Evolutionary conservation across 1,284 basidiomycete genomes (phyloP), one percentile per base, ranked within the genome.

Genomic region (Cryptococcus floricola): DNA sequence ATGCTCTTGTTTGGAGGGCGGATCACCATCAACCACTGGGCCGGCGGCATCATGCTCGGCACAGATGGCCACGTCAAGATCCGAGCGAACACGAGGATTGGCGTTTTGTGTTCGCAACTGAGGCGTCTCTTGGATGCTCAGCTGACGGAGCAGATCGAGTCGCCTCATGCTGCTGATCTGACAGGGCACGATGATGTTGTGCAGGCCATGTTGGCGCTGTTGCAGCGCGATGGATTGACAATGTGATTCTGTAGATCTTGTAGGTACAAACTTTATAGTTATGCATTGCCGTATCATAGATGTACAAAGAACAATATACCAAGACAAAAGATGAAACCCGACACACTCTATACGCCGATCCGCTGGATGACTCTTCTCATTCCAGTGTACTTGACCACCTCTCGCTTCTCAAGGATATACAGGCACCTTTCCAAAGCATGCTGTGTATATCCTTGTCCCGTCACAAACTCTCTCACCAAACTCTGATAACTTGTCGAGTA

Each of bases 401-500:
- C 96, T 60, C 94, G 81, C 80, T 97, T 96, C 80, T 99, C 96
- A 75, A 99, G 71, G 48, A 98, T 84, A 73, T 86, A 97, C 60
- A 99, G 78, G 18, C 91, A 91, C 60, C 93, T 81, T 75, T 99
- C 96, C 28, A 99, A 82, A 16, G 95, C 91, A 76, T 97, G 94
- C 64, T 83, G 87, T 19, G 88, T 88, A 74, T 87, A 95, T 4
- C 91, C 89, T 75, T 98, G 92, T 64, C 89, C 86, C 8, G 85
- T 87, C 12, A 98, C 94, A 76, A 98, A 98, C 78, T 98, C 96
- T 63, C 87, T 85, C n/a, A 94, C 85, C 50, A 99, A 81, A 67
- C 87, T 89, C 75, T 93, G 89, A 71, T 98, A 97, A 68, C 89
- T 92, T 50, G 94, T 97, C 64, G 87, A 92, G 92, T 95, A 98